These are phyloP conservation scores for Pseudozyma pruni DNA, from an alignment of 1,284 basidiomycete species.

Conservation along the genomic window DNA sequence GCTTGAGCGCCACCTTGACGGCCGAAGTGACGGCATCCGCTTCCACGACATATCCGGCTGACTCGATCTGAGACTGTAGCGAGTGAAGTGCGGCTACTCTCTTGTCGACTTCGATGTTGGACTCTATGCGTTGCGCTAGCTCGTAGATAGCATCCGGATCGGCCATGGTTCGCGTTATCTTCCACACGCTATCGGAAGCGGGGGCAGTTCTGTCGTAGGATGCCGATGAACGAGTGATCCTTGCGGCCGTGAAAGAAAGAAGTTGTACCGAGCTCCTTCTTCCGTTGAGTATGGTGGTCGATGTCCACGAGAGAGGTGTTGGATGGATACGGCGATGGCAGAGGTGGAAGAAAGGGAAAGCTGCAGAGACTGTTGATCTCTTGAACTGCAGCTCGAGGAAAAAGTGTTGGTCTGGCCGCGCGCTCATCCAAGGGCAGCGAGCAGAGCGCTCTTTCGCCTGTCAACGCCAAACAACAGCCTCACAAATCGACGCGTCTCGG, in stretches of 20 bases:
- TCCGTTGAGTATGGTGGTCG: no score
- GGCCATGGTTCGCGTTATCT: constrained; percentile 18
- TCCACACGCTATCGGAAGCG: no score
- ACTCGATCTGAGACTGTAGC: constrained; percentile 36
- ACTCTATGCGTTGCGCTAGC: constrained; percentile 38
- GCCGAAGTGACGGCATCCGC: constrained; percentile 51
- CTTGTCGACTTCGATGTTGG: constrained; percentile 49
- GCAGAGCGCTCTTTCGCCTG: not conserved
- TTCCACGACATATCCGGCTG: constrained; percentile 44
- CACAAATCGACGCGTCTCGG: no score
- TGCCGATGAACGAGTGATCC: not conserved
- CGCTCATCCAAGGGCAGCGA: no score
- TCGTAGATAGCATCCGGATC: constrained; percentile 47
- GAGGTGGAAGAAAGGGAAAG: not conserved
- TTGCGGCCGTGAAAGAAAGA: constrained; percentile 1
- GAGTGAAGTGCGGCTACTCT: constrained; percentile 33
- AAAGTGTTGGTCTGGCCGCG: constrained; percentile 11
- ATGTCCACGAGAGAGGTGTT: no score
- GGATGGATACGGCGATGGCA: no score
- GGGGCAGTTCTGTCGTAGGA: not conserved
- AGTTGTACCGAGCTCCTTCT: no score
- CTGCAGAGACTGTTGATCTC: constrained; percentile 4
- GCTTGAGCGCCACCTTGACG: constrained; percentile 80
- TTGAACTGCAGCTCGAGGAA: not conserved
- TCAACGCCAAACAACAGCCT: not conserved